Evolutionary conservation across 306 rosid species (phyloP), one percentile per base, ranked within the genome.

Genomic region (Dryas drummondii): DNA sequence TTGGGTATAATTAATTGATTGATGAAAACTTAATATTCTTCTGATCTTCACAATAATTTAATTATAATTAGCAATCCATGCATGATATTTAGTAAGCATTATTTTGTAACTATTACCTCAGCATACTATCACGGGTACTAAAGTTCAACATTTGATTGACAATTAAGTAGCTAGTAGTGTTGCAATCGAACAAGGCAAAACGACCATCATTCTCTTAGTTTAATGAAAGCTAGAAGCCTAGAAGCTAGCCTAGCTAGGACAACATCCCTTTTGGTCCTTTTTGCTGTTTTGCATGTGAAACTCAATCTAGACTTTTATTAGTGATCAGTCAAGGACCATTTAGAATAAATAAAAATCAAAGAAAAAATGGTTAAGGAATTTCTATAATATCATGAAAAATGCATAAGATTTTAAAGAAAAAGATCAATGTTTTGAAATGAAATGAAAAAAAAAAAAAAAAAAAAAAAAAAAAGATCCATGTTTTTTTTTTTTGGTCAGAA

Each of bases 141-240:
- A 70, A 71, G 6, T 32, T 13, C 56, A 27, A 13, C 22, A 44
- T 57, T 56, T 71, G 66, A 49, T 71, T 71, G 54, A 56, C 19
- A 53, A 69, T 53, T 48, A 66, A 56, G 13, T 68, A 9, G 49
- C 14, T 66, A 19, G 17, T 16, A 16, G 14, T 22, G 46, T 52
- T 66, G 71, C 54, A 51, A 51, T 32, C 47, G 37, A 51, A 51
- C 44, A 53, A 70, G 74, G 74, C 63, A 71, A 71, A 46, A 71
- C 66, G 49, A 71, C 32, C 14, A 14, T 46, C 55, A 10, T 6
- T 27, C 44, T 27, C 65, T 59, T 59, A 59, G 5, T 26, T 27
- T 27, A 59, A 11, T 46, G 6, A 8, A 5, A 5, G 1, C 6
- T 0, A 8, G 8, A 4, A 46, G 49, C 22, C 6, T 0, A 8